Evolutionary conservation across 129 eudicot species (phyloP).

Genomic region (Saposhnikovia divaricata): DNA sequence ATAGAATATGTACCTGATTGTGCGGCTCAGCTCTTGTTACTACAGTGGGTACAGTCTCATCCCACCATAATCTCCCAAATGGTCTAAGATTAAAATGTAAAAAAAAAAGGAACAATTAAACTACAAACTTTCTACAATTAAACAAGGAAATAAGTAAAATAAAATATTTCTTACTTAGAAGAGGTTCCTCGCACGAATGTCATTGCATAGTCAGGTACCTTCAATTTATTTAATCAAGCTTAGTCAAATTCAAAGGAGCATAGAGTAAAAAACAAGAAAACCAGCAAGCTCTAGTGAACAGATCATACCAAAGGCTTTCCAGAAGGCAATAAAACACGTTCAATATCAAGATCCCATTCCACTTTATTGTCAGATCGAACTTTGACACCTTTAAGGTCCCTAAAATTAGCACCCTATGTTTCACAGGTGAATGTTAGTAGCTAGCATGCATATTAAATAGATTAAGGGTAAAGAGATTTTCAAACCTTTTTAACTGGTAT

Average conservation of each 20-base stretch:
- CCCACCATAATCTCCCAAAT: conserved; percentile 90
- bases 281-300: neutral
- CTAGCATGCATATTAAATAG: neutral
- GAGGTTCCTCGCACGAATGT: conserved; percentile 50
- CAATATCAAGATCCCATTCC: conserved; percentile 51
- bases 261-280: no score
- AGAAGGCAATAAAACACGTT: conserved; percentile 38
- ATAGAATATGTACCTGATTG: conserved; percentile 37
- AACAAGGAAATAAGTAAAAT: neutral
- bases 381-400: conserved; percentile 58
- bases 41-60: conserved; percentile 80
- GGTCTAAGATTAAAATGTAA: conserved; percentile 29
- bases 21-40: conserved; percentile 87
- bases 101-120: neutral
- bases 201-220: conserved; percentile 91
- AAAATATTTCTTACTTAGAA: conserved; percentile 30
- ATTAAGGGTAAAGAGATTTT: neutral
- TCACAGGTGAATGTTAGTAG: neutral
- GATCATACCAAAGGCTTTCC: conserved; percentile 63
- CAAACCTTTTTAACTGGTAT: conserved; percentile 76
- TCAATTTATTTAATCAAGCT: neutral
- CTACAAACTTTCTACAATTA: neutral
- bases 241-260: neutral
- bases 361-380: conserved; percentile 48
- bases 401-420: conserved; percentile 65